Conservation (phyloP, 441 rosid species). For the Pelargonium myrrhifolium region DNA sequence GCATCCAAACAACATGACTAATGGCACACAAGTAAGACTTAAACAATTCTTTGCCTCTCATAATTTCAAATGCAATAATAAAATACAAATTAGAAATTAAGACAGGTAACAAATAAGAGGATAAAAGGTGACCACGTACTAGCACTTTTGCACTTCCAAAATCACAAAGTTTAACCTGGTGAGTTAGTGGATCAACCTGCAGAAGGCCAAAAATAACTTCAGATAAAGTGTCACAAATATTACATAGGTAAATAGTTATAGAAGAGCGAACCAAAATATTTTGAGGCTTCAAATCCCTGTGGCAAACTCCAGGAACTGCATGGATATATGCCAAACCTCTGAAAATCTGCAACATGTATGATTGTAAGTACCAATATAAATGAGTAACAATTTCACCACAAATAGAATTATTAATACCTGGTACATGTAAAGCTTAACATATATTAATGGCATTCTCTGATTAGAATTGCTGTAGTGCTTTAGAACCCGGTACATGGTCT, state of each 20-base stretch:
- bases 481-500: slow-evolving; percentile 77
- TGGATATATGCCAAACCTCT: slow-evolving; percentile 94
- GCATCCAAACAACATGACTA: too few relatives aligned
- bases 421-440: slow-evolving; percentile 80
- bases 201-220: too few relatives aligned
- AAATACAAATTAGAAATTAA: background rate
- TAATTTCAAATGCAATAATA: too few relatives aligned
- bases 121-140: slow-evolving; percentile 33
- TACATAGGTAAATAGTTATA: slow-evolving; percentile 9
- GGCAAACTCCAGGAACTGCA: slow-evolving; percentile 84
- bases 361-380: too few relatives aligned
- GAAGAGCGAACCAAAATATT: slow-evolving; percentile 67
- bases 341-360: slow-evolving; percentile 62
- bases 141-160: slow-evolving; percentile 99
- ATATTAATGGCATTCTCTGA: slow-evolving; percentile 82
- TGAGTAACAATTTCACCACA: too few relatives aligned
- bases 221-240: too few relatives aligned
- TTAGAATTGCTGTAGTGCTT: slow-evolving; percentile 77
- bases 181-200: slow-evolving; percentile 97
- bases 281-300: slow-evolving; percentile 96
- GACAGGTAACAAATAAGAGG: background rate
- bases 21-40: too few relatives aligned
- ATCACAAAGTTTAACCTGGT: slow-evolving; percentile 96
- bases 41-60: too few relatives aligned
- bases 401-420: slow-evolving; percentile 45